Percentiles rank a stretch among this genome's conserved stretches.
Conservation (phyloP, 805 yeast species). For the Starmerella floris region DNA sequence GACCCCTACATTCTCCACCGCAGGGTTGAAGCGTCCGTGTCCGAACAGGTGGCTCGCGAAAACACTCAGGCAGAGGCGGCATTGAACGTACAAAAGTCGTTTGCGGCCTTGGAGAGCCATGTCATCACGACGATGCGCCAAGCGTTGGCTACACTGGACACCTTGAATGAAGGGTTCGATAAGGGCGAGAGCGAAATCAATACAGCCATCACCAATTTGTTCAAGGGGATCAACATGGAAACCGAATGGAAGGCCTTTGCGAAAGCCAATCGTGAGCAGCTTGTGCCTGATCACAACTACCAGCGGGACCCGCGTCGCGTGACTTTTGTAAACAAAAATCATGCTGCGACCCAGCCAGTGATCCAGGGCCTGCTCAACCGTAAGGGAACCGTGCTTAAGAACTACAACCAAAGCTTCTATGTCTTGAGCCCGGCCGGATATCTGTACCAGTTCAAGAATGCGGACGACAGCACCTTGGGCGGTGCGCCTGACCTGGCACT, state of each 20-base stretch:
- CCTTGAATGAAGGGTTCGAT: constrained; percentile 26
- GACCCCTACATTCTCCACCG: constrained; percentile 40
- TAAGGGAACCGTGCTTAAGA: constrained; percentile 34
- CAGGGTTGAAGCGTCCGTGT: constrained; percentile 28
- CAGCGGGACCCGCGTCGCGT: constrained; percentile 31
- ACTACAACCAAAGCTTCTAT: constrained; percentile 33
- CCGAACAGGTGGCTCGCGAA: constrained; percentile 35
- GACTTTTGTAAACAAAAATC: constrained; percentile 31
- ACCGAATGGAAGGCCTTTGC: constrained; percentile 37
- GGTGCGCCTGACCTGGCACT: constrained; percentile 34
- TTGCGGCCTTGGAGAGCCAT: constrained; percentile 34
- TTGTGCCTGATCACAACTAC: constrained; percentile 27
- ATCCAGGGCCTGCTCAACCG: constrained; percentile 37
- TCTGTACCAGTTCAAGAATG: constrained; percentile 29
- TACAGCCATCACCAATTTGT: constrained; percentile 24
- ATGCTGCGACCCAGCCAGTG: constrained; percentile 33
- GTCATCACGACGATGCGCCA: constrained; percentile 33
- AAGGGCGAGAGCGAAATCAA: constrained; percentile 25
- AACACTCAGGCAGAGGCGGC: constrained; percentile 36
- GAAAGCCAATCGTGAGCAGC: constrained; percentile 24
- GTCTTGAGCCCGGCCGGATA: constrained; percentile 37
- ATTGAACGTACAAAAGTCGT: constrained; percentile 31
- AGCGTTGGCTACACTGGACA: constrained; percentile 27
- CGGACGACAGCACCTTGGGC: constrained; percentile 6
- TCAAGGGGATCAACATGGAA: constrained; percentile 29